Conservation (phyloP, 2,329 filamentous ascomycete genomes). For the Exserohilum rostratum region DNA sequence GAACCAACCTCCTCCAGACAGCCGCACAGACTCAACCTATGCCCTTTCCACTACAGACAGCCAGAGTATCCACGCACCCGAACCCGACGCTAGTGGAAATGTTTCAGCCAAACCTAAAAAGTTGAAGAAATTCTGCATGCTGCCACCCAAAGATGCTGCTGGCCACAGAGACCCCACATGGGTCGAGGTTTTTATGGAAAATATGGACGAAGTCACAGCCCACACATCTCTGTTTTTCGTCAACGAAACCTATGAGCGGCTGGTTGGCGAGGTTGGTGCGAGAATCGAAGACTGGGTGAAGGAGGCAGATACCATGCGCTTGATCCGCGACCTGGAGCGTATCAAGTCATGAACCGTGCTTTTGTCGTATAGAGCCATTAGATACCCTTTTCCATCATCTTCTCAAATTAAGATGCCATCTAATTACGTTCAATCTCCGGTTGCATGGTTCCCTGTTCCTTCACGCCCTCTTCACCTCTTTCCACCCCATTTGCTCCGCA, state of each 20-base stretch:
- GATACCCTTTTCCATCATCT: background rate
- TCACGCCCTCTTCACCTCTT: background rate
- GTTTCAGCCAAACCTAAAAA: constrained; percentile 53
- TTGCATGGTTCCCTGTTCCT: no score
- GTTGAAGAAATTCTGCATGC: constrained; percentile 78
- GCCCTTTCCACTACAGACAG: constrained; percentile 31
- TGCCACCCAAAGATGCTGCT: constrained; percentile 64
- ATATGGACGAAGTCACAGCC: constrained; percentile 82
- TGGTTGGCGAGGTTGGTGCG: constrained; percentile 77
- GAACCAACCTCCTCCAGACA: constrained; percentile 32
- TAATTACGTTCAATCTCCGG: no score
- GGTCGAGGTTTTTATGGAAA: constrained; percentile 80
- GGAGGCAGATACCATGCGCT: constrained; percentile 57
- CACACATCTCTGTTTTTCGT: constrained; percentile 82
- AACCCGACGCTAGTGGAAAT: background rate
- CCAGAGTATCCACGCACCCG: constrained; percentile 7
- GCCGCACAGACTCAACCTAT: constrained; percentile 24
- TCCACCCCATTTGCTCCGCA: constrained; percentile 9
- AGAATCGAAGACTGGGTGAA: constrained; percentile 73
- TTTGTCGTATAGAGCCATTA: background rate
- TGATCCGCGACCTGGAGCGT: constrained; percentile 33
- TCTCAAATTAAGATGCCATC: no score
- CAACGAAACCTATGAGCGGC: constrained; percentile 72
- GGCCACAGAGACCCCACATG: constrained; percentile 72
- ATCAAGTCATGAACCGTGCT: constrained; percentile 3